Evolutionary conservation across 2,329 filamentous ascomycete species (phyloP).

Genomic region (Scleromitrula shiraiana): DNA sequence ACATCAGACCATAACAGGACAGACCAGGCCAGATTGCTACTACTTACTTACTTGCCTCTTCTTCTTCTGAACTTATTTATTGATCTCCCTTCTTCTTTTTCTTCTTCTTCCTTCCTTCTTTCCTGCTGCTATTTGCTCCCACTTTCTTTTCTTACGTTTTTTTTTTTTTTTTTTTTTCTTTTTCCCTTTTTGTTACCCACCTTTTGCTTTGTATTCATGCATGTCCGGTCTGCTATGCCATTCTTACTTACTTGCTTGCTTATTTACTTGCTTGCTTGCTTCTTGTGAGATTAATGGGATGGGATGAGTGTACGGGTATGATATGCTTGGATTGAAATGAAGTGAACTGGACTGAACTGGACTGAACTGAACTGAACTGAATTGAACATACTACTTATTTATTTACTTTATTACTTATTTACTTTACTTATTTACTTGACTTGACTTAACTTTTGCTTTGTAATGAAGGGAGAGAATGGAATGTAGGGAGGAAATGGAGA

Average conservation of each 20-base stretch:
- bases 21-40: too few species aligned
- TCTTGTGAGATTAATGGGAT: not conserved
- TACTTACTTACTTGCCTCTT: too few species aligned
- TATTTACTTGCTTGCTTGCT: not conserved
- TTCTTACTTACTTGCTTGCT: not conserved
- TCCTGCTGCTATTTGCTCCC: too few species aligned
- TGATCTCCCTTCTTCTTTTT: not conserved
- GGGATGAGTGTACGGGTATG: not conserved
- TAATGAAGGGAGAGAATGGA: conserved; percentile 5
- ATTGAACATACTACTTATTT: not conserved
- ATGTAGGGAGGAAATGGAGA: too few species aligned
- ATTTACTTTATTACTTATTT: not conserved
- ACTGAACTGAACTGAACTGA: not conserved
- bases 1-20: too few species aligned
- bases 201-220: not conserved
- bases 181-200: not conserved
- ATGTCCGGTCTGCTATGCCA: not conserved
- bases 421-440: not conserved
- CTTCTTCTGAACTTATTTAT: too few species aligned
- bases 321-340: not conserved
- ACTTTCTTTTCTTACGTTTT: too few species aligned
- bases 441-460: conserved; percentile 5
- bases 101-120: not conserved
- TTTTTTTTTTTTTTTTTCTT: not conserved
- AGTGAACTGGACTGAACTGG: not conserved